These are phyloP conservation scores for Saccharomycopsis babjevae DNA, from an alignment of 805 yeast species.

Conservation along the genomic window DNA sequence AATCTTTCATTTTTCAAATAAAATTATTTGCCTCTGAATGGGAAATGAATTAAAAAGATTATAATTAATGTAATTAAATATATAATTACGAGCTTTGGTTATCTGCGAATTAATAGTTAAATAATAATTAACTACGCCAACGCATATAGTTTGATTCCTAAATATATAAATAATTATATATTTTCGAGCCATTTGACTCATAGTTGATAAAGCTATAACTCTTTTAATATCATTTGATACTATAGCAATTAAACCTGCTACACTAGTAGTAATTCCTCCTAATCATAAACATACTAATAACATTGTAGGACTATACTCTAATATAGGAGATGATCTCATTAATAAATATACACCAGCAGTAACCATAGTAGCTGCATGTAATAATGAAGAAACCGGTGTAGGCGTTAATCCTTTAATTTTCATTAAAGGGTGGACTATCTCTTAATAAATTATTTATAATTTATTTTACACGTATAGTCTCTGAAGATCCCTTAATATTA, in stretches of 20 bases:
- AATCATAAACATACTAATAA: slow-evolving; percentile 14
- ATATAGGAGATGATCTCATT: slow-evolving; percentile 17
- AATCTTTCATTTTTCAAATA: slow-evolving; percentile 4
- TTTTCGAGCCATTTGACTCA: slow-evolving; percentile 19
- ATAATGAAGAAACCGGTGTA: slow-evolving; percentile 19
- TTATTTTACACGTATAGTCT: slow-evolving; percentile 7
- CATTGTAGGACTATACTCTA: slow-evolving; percentile 17
- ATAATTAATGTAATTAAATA: too few relatives aligned
- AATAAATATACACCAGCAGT: slow-evolving; percentile 16
- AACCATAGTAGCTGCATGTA: slow-evolving; percentile 19
- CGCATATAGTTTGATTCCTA: slow-evolving; percentile 11
- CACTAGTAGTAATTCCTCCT: slow-evolving; percentile 18
- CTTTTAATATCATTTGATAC: slow-evolving; percentile 19
- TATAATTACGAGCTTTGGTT: not conserved
- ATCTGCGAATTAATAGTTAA: slow-evolving; percentile 4
- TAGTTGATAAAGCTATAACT: slow-evolving; percentile 20
- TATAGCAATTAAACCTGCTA: slow-evolving; percentile 20
- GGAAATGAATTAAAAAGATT: too few relatives aligned
- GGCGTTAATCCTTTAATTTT: too few relatives aligned
- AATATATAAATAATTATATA: slow-evolving; percentile 4
- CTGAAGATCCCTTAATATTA: slow-evolving; percentile 4
- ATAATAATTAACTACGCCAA: not conserved
- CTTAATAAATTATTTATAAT: slow-evolving; percentile 1
- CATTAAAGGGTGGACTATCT: slow-evolving; percentile 14
- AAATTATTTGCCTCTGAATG: too few relatives aligned